Conservation (phyloP, 805 yeast genomes). For the Candida sonorensis region DNA sequence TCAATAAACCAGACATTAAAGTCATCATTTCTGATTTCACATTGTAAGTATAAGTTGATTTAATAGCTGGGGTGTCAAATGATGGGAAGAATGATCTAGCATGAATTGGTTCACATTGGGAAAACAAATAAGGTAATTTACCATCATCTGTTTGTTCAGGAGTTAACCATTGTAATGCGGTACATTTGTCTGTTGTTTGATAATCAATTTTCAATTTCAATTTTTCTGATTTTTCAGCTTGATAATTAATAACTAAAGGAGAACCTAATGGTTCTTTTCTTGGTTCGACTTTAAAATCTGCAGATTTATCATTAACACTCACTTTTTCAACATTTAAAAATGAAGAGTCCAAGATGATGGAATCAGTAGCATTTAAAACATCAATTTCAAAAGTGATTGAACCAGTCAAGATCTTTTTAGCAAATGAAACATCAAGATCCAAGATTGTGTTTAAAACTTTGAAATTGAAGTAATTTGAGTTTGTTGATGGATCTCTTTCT, state of each 20-base stretch:
- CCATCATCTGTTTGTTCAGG: conserved; percentile 69
- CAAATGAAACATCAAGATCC: conserved; percentile 50
- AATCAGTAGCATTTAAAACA: conserved; percentile 21
- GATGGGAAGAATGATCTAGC: conserved; percentile 85
- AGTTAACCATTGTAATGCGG: conserved; percentile 83
- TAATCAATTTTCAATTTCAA: conserved; percentile 40
- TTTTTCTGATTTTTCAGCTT: conserved; percentile 5
- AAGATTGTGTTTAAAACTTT: conserved; percentile 45
- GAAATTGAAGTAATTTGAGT: conserved; percentile 61
- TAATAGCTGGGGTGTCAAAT: conserved; percentile 85
- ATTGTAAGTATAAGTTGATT: conserved; percentile 52
- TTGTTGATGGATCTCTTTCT: conserved; percentile 69
- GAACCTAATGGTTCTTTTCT: conserved; percentile 55
- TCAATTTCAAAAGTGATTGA: conserved; percentile 41
- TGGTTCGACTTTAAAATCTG: conserved; percentile 30
- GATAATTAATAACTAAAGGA: conserved; percentile 34
- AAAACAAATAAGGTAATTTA: conserved; percentile 64
- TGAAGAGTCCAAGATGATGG: conserved; percentile 64
- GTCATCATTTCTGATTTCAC: conserved; percentile 62
- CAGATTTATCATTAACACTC: conserved; percentile 33
- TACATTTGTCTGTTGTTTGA: conserved; percentile 65
- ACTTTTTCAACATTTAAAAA: conserved; percentile 43
- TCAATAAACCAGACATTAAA: conserved; percentile 57
- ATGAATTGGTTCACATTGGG: conserved; percentile 90
- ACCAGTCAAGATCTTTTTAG: conserved; percentile 46